A percentile compares a stretch with the other conserved stretches of the same genome.
These are phyloP conservation scores for Yamadazyma mexicana DNA, from an alignment of 1,139 yeast species.

Conservation along the genomic window DNA sequence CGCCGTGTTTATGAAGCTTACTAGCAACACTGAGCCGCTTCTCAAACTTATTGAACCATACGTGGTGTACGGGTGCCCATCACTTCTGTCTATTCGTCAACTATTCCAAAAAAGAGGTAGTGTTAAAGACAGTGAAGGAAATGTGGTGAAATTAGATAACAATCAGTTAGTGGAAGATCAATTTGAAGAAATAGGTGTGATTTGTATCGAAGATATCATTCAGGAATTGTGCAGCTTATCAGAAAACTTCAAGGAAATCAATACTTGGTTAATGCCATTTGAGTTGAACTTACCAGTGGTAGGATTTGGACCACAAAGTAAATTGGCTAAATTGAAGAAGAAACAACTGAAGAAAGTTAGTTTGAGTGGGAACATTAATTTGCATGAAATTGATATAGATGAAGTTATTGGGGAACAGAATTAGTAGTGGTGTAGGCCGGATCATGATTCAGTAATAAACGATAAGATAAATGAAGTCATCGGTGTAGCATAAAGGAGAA, in stretches of 20 bases:
- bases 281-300: conserved; percentile 65
- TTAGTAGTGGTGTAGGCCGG: conserved; percentile 20
- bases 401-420: conserved; percentile 62
- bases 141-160: conserved; percentile 56
- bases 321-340: conserved; percentile 50
- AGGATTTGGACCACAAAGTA: conserved; percentile 69
- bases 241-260: conserved; percentile 58
- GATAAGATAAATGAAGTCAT: no score
- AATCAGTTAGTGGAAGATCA: conserved; percentile 73
- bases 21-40: conserved; percentile 55
- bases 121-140: conserved; percentile 39
- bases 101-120: conserved; percentile 76
- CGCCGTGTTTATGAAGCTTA: conserved; percentile 70
- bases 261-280: conserved; percentile 69
- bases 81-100: conserved; percentile 67
- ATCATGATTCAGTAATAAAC: not conserved
- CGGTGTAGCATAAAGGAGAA: no score
- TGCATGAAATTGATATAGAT: conserved; percentile 71
- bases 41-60: conserved; percentile 70
- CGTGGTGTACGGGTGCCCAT: conserved; percentile 71
- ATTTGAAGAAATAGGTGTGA: conserved; percentile 64
- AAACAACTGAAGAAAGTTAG: conserved; percentile 48
- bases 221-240: conserved; percentile 67
- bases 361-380: conserved; percentile 63
- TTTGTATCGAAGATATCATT: conserved; percentile 77